Percentiles rank a stretch among this genome's conserved stretches.
phyloP scores from a whole-genome alignment of 768 basidiomycete species.

The Suillus luteus region DNA sequence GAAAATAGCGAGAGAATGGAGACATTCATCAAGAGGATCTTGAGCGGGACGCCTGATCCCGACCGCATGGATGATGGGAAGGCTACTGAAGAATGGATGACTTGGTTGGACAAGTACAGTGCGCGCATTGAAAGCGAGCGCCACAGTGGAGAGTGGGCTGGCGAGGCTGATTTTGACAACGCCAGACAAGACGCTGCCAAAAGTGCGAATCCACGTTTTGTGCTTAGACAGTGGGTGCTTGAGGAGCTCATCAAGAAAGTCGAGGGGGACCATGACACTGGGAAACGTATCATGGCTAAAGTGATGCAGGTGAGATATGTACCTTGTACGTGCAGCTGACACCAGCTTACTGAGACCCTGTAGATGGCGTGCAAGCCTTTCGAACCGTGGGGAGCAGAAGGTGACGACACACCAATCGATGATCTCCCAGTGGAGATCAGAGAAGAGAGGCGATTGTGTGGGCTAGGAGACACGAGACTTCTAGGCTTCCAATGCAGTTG shows the following conservation, averaged over 20 bases:
- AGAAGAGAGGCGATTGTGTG: constrained; percentile 78
- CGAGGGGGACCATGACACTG: constrained; percentile 62
- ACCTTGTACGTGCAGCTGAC: neutral
- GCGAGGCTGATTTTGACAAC: constrained; percentile 40
- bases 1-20: constrained; percentile 34
- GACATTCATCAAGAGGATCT: constrained; percentile 44
- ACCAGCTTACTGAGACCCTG: constrained; percentile 7
- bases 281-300: constrained; percentile 72
- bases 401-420: constrained; percentile 42
- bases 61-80: constrained; percentile 43
- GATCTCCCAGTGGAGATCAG: constrained; percentile 57
- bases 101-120: constrained; percentile 68
- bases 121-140: constrained; percentile 56
- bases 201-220: constrained; percentile 83
- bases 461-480: constrained; percentile 72
- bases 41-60: constrained; percentile 50
- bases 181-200: constrained; percentile 54
- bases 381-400: constrained; percentile 85
- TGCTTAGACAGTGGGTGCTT: constrained; percentile 92
- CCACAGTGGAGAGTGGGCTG: constrained; percentile 42
- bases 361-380: constrained; percentile 90
- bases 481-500: constrained; percentile 94
- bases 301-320: constrained; percentile 69
- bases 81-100: constrained; percentile 54
- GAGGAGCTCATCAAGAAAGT: constrained; percentile 82